Conservation (phyloP, 1,139 yeast genomes). For the Taphrina deformans region DNA sequence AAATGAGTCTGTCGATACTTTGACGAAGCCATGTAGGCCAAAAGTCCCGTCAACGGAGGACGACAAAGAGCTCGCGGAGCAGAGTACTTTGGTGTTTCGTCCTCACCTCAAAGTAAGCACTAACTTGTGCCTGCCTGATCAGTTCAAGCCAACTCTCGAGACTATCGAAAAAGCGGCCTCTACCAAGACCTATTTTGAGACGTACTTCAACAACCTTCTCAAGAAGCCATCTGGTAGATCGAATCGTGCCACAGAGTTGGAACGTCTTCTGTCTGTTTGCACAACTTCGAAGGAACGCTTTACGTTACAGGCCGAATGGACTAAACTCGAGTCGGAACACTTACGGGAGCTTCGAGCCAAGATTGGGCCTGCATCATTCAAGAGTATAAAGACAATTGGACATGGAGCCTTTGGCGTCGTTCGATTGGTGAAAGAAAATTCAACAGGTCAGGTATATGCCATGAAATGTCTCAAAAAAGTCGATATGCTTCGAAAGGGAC, state of each 20-base stretch:
- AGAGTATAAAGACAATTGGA: constrained; percentile 32
- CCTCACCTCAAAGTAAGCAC: background rate
- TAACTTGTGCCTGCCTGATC: background rate
- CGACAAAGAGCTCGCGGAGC: background rate
- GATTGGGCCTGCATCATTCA: constrained; percentile 26
- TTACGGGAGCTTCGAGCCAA: constrained; percentile 26
- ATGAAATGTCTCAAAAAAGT: constrained; percentile 35
- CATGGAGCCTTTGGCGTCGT: constrained; percentile 37
- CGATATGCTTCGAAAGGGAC: constrained; percentile 35
- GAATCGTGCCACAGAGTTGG: constrained; percentile 23
- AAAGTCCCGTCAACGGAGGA: background rate
- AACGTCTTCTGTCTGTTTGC: constrained; percentile 14
- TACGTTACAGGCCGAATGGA: constrained; percentile 11
- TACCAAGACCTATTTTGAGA: constrained; percentile 30
- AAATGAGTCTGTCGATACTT: background rate
- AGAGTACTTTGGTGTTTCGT: background rate
- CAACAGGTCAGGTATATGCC: constrained; percentile 28
- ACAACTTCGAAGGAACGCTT: constrained; percentile 18
- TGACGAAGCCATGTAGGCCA: background rate
- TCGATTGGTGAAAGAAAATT: constrained; percentile 28
- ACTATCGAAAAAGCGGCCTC: constrained; percentile 34
- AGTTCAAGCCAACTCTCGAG: constrained; percentile 23
- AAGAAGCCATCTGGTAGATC: constrained; percentile 29
- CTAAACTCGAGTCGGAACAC: constrained; percentile 18
- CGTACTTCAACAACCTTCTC: constrained; percentile 27